Base-by-base conservation (phyloP, 1,284 basidiomycete species). In the Ceratobasidium papillatum region DNA sequence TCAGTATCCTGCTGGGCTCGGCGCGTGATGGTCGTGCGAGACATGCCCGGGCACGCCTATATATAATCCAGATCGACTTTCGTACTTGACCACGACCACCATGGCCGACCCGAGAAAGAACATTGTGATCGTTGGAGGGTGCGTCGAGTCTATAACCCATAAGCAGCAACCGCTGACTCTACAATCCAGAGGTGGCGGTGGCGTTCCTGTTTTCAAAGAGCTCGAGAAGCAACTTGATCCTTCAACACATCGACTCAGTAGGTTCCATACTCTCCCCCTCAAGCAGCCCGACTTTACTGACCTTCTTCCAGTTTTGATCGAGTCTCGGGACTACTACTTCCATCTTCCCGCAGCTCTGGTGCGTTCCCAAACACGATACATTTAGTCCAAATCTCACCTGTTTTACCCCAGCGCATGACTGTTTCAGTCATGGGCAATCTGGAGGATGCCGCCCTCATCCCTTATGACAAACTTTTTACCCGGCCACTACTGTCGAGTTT, bases 401-500 rank as follows among this genome's bases (percentile, higher is more conserved):
- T 9, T 2, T 36, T 25, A 41, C 5, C n/a, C 27, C 22, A 63
- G 75, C 83, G 84, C 68, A 77, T 83, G 77, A 77, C 79, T 54
- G 83, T 82, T 73, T 79, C 82, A 19, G 61, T 77, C 2, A 80
- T 80, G 49, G 82, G 79, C 38, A 76, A 78, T 25, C 80, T 84
- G 49, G 82, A 83, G 75, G 80, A 84, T 27, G 75, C 61, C 22
- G 80, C 79, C 12, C 79, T 84, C 63, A 79, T 84, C 51, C 82
- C 83, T 3, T 84, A 81, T 78, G 78, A 77, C 63, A 58, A 49
- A 22, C 51, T 74, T 38, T 74, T 71, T 22, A 54, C 22, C 34
- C 61, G 49, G 7, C 27, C 51, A 5, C 19, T 43, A 22, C 49
- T 63, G 0, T 64, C 47, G 12, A 52, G 12, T 30, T 5, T 65